Conservation (phyloP, 73 alveolate species). For the Paramecium biaurelia region DNA sequence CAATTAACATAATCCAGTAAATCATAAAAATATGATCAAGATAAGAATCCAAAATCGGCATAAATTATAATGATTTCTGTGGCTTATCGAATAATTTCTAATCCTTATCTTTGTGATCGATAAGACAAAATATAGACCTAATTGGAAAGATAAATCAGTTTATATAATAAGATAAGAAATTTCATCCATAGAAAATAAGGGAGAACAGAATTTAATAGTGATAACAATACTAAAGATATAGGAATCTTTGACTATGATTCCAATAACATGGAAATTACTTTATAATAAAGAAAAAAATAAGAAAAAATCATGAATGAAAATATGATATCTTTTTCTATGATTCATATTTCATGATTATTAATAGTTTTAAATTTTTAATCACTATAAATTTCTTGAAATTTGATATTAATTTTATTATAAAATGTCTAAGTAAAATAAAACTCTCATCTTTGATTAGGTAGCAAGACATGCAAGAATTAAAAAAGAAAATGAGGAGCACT, state of each 20-base stretch:
- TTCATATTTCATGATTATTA: background rate
- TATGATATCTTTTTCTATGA: background rate
- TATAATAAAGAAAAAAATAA: background rate
- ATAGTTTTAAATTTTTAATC: background rate
- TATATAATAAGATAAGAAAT: background rate
- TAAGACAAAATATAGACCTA: background rate
- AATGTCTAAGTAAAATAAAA: background rate
- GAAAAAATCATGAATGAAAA: background rate
- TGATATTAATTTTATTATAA: background rate
- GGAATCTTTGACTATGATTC: background rate
- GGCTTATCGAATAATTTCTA: slow-evolving; percentile 1
- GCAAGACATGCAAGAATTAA: slow-evolving; percentile 20
- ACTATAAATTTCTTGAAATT: background rate
- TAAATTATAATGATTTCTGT: background rate
- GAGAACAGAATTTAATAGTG: slow-evolving; percentile 72
- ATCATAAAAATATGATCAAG: background rate
- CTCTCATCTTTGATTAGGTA: slow-evolving; percentile 4
- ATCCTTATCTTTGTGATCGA: background rate
- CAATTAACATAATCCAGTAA: background rate
- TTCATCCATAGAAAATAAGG: slow-evolving; percentile 57
- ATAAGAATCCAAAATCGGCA: background rate
- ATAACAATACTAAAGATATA: slow-evolving; percentile 83
- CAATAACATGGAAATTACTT: background rate
- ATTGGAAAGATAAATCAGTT: background rate
- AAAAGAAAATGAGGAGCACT: background rate